Evolutionary conservation across 257 asterid genomes (phyloP), one percentile per base, ranked within the genome.

Genomic region (Leptodermis oblonga): DNA sequence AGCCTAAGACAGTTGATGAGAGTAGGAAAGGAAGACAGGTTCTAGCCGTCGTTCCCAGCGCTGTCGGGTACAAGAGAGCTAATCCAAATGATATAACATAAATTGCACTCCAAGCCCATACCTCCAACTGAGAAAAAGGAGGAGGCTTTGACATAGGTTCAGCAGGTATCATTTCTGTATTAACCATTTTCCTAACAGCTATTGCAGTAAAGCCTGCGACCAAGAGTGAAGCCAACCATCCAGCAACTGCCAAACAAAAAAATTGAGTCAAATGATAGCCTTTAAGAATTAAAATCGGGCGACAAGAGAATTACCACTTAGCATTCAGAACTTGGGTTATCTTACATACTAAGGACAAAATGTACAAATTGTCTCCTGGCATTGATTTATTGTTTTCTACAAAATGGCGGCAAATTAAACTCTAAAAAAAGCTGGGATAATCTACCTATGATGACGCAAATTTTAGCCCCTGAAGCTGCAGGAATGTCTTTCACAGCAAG

Each of bases 61-160:
- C 73, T 41, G 90, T 86, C 15, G 97, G 99, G 66, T 87, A 90
- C 33, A 82, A 70, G 39, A 84, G 62, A 23, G 99, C 92, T 2
- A 86, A 83, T 20, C 62, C 88, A 79, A 93, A 93, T 39, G 98
- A 90, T 39, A 65, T 51, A 34, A 93, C 48, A 65, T 90, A 86
- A 54, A 90, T 72, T 13, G 79, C 96, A 53, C 84, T 76, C 96
- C 98, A 93, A 69, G 85, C n/a, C 96, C 92, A 88, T 20, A 82
- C 36, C 77, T 93, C 99, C 31, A 83, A 4, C 11, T 96, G 76
- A 55, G 96, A 74, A 79, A 93, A 93, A 1, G 96, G 91, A 72
- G 97, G 85, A 70, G 97, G 95, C 84, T 88, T 93, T 30, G 83
- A 72, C 99, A 93, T 93, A 15, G 96, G 97, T 79, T 93, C 97